Percentiles rank a stretch among this genome's conserved stretches.
Evolutionary conservation across 202 grass and related monocot genomes (phyloP).

Genomic region (Setaria italica): DNA sequence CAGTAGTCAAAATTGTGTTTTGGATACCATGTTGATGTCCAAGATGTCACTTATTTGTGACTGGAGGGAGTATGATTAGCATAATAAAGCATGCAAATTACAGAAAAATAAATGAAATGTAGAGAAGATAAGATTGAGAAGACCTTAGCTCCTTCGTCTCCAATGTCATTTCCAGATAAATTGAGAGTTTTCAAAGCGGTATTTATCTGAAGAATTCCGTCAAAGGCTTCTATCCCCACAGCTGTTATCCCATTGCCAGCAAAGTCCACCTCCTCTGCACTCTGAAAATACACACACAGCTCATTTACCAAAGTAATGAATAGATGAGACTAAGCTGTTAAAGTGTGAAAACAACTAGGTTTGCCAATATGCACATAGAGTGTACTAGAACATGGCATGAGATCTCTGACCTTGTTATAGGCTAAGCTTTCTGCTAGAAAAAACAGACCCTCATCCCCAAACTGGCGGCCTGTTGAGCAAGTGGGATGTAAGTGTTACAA

Average conservation of each 20-base stretch:
- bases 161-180: conserved; percentile 92
- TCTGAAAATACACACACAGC: conserved; percentile 57
- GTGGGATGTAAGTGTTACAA: conserved; percentile 10
- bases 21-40: background rate
- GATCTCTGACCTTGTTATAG: conserved; percentile 81
- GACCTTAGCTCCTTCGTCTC: conserved; percentile 99
- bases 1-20: background rate
- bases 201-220: conserved; percentile 96
- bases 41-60: background rate
- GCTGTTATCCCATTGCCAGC: conserved; percentile 92
- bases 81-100: conserved; percentile 11
- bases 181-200: conserved; percentile 81
- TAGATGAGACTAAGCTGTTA: conserved; percentile 7
- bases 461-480: conserved; percentile 76
- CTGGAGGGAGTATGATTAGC: background rate
- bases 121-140: conserved; percentile 52
- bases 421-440: conserved; percentile 98
- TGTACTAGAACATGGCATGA: conserved; percentile 20
- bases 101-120: conserved; percentile 19
- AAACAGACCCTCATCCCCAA: conserved; percentile 94
- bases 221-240: conserved; percentile 88
- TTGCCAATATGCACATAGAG: background rate
- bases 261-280: conserved; percentile 92
- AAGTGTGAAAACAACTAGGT: conserved; percentile 8
- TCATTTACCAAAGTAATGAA: conserved; percentile 30